Conservation (phyloP, 176 grass and related monocot species). For the Oropetium thomaeum region DNA sequence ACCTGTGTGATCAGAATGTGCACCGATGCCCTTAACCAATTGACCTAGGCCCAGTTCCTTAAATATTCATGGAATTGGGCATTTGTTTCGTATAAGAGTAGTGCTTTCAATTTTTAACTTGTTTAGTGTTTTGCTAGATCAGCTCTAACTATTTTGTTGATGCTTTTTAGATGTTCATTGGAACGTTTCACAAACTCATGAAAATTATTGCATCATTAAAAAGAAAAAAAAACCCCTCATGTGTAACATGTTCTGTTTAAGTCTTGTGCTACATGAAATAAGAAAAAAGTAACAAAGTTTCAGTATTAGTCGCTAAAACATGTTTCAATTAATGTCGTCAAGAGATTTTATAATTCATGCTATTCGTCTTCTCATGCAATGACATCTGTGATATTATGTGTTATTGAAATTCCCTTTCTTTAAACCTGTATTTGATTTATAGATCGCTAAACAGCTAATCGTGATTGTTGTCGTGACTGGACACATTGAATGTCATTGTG, state of each 20-base stretch:
- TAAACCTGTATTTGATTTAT: not conserved
- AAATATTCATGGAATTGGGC: not conserved
- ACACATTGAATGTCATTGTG: constrained; percentile 1
- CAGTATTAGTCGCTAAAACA: not conserved
- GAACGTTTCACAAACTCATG: constrained; percentile 4
- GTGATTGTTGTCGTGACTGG: not conserved
- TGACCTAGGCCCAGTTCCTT: too few relatives aligned
- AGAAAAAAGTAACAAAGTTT: not conserved
- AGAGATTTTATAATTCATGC: not conserved
- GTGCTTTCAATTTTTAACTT: not conserved
- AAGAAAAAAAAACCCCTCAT: not conserved
- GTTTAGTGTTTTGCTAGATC: not conserved
- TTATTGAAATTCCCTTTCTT: not conserved
- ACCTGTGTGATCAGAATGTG: too few relatives aligned
- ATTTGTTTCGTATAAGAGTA: not conserved
- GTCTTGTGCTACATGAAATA: not conserved
- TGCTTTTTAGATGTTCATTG: not conserved
- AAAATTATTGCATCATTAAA: not conserved
- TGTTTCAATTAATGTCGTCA: not conserved
- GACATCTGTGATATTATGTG: not conserved
- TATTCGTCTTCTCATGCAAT: not conserved
- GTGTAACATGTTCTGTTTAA: not conserved
- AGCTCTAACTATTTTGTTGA: not conserved
- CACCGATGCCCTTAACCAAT: too few relatives aligned
- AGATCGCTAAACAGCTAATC: not conserved